phyloP scores from a whole-genome alignment of 1,139 yeast species.

The Protomyces arabidopsidicola region DNA sequence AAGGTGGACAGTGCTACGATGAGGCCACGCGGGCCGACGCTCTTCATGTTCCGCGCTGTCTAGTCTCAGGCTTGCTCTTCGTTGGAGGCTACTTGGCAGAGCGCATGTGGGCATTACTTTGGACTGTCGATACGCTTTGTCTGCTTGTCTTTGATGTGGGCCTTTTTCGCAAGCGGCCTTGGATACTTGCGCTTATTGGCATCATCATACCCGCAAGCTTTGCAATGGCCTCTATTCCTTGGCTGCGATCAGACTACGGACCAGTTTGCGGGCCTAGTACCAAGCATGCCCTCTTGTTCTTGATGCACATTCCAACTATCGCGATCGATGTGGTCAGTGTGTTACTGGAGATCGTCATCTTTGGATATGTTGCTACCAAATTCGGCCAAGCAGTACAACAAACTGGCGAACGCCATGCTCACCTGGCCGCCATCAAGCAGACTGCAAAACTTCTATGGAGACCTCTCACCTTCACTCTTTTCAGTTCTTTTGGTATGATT shows the following conservation, averaged over 20 bases:
- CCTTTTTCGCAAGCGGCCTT: neutral
- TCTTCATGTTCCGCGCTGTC: constrained; percentile 14
- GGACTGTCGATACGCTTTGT: constrained; percentile 5
- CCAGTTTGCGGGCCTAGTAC: neutral
- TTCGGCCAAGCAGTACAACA: neutral
- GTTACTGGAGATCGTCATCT: neutral
- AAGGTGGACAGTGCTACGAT: constrained; percentile 3
- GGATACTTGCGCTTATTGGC: neutral
- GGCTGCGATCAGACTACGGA: neutral
- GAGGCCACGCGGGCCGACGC: constrained; percentile 11
- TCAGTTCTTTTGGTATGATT: neutral
- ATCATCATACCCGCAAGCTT: neutral
- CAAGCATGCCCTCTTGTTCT: neutral
- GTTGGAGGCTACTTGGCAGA: constrained; percentile 4
- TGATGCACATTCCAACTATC: neutral
- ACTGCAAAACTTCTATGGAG: neutral
- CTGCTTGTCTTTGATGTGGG: neutral
- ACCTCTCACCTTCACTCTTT: neutral
- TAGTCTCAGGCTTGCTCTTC: constrained; percentile 8
- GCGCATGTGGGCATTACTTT: constrained; percentile 8
- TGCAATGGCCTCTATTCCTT: neutral
- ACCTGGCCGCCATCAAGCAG: neutral
- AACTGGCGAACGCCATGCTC: neutral
- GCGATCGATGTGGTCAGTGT: neutral
- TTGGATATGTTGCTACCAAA: neutral